phyloP scores from a whole-genome alignment of 106 monocot species.

The Amphibolis antarctica region DNA sequence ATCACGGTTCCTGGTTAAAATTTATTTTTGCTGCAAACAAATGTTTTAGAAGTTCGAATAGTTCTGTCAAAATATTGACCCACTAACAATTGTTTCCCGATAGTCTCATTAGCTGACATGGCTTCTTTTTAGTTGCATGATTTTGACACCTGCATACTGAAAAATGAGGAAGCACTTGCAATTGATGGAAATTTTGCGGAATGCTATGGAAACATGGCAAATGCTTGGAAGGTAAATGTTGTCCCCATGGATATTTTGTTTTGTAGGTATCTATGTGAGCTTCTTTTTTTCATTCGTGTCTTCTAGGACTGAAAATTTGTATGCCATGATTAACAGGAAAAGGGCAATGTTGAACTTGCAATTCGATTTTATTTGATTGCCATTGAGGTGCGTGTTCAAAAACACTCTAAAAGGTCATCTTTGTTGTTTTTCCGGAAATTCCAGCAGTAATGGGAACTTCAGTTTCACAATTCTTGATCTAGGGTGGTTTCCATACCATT shows the following conservation, averaged over 20 bases:
- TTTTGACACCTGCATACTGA: conserved; percentile 86
- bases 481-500: too few species aligned
- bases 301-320: background rate
- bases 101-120: background rate
- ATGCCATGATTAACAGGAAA: conserved; percentile 46
- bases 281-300: background rate
- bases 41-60: background rate
- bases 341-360: conserved; percentile 86
- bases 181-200: conserved; percentile 78
- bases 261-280: background rate
- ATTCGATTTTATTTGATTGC: conserved; percentile 75
- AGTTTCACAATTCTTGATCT: background rate
- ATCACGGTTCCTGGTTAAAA: background rate
- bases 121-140: conserved; percentile 51
- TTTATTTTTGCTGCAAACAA: background rate
- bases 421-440: too few species aligned
- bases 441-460: too few species aligned
- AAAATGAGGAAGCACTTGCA: conserved; percentile 85
- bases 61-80: background rate
- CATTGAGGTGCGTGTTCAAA: conserved; percentile 80
- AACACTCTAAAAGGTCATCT: too few species aligned
- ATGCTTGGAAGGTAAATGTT: conserved; percentile 83
- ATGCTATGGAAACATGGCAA: conserved; percentile 98
- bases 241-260: background rate
- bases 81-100: background rate